These are phyloP conservation scores for Thelonectria blattea DNA, from an alignment of 2,329 filamentous ascomycete genomes.

Conservation along the genomic window DNA sequence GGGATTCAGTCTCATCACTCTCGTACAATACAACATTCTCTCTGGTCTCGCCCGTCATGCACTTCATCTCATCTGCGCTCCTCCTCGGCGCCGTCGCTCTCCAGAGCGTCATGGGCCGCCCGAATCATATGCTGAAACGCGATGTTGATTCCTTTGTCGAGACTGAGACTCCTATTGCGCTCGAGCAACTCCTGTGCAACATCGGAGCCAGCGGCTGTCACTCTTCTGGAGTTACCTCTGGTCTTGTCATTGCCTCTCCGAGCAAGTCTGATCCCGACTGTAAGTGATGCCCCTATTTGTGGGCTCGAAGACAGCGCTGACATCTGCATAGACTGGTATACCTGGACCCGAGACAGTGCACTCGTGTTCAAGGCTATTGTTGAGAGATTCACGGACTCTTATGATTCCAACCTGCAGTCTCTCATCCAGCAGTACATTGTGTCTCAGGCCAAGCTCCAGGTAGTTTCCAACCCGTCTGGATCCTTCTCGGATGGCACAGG, in stretches of 20 bases:
- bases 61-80: constrained; percentile 56
- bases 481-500: constrained; percentile 56
- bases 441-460: constrained; percentile 70
- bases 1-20: constrained; percentile 34
- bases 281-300: constrained; percentile 42
- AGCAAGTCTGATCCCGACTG: constrained; percentile 61
- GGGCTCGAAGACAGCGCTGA: constrained; percentile 9
- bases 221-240: constrained; percentile 53
- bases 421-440: constrained; percentile 72
- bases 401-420: constrained; percentile 62
- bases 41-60: constrained; percentile 52
- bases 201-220: constrained; percentile 62
- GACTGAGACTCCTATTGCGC: constrained; percentile 57
- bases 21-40: constrained; percentile 40
- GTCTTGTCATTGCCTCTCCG: constrained; percentile 64
- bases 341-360: constrained; percentile 78
- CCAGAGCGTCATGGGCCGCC: constrained; percentile 57
- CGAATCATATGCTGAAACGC: constrained; percentile 52
- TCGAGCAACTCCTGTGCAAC: constrained; percentile 62
- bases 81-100: constrained; percentile 58
- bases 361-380: constrained; percentile 72
- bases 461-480: constrained; percentile 73
- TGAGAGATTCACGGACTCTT: constrained; percentile 67
- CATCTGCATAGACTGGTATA: constrained; percentile 68
- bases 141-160: constrained; percentile 60